These are phyloP conservation scores for Boletus semigastroideus DNA, from an alignment of 1,284 basidiomycete genomes.

Conservation along the genomic window DNA sequence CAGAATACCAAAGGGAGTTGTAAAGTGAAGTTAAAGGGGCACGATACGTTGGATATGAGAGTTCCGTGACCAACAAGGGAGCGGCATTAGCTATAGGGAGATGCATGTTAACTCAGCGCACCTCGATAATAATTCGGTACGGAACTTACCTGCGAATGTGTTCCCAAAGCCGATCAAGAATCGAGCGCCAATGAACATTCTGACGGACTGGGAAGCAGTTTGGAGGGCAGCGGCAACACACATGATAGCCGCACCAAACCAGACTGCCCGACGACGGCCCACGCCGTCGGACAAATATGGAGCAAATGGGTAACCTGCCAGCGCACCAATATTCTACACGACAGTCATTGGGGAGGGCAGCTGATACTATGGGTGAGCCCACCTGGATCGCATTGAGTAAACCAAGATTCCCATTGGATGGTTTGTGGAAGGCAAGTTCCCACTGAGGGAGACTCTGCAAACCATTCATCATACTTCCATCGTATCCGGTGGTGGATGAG, in stretches of 20 bases:
- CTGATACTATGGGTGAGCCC: constrained; percentile 12
- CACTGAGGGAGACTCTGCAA: constrained; percentile 67
- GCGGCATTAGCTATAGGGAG: constrained; percentile 53
- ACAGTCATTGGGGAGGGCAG: background rate
- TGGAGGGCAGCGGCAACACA: constrained; percentile 65
- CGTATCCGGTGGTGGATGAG: constrained; percentile 75
- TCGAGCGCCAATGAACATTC: constrained; percentile 81
- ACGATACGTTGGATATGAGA: constrained; percentile 76
- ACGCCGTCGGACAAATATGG: constrained; percentile 71
- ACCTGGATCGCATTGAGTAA: constrained; percentile 78
- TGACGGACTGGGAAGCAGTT: constrained; percentile 68
- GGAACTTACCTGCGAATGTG: constrained; percentile 58
- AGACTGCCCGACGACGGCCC: constrained; percentile 61
- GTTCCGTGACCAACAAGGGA: constrained; percentile 74
- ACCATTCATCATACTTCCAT: constrained; percentile 78
- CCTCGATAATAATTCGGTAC: background rate
- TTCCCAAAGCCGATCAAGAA: constrained; percentile 82
- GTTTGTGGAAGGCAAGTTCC: constrained; percentile 56
- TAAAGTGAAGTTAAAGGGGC: constrained; percentile 70
- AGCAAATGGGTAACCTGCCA: constrained; percentile 68
- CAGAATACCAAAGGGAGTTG: constrained; percentile 80
- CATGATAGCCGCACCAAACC: constrained; percentile 66
- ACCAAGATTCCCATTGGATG: constrained; percentile 58
- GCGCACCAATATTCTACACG: constrained; percentile 60
- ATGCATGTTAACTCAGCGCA: background rate